A percentile compares a stretch with the other conserved stretches of the same genome.
Evolutionary conservation across 148 eudicot species (phyloP).

Genomic region (Silene latifolia): DNA sequence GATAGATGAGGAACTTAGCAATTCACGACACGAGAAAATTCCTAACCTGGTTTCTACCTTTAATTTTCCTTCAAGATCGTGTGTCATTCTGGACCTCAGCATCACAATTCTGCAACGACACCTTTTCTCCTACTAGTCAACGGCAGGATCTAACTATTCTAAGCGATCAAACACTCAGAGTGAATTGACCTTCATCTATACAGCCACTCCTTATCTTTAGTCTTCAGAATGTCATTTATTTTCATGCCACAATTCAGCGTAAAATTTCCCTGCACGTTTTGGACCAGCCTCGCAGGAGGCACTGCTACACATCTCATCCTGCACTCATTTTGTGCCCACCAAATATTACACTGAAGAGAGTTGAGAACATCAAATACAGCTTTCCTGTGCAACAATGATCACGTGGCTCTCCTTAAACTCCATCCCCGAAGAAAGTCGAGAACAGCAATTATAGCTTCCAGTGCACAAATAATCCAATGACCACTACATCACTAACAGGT

Average conservation of each 20-base stretch:
- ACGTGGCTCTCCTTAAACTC: neutral
- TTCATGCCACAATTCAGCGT: neutral
- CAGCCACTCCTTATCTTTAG: too few relatives aligned
- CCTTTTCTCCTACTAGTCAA: too few relatives aligned
- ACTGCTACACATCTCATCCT: neutral
- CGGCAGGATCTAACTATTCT: too few relatives aligned
- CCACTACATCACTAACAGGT: neutral
- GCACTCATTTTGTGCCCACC: neutral
- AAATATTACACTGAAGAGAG: neutral
- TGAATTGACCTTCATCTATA: too few relatives aligned
- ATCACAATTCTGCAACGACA: too few relatives aligned
- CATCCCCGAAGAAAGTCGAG: neutral
- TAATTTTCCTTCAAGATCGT: too few relatives aligned
- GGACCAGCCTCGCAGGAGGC: neutral
- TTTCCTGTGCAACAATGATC: neutral
- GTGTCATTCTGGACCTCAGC: too few relatives aligned
- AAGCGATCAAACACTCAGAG: too few relatives aligned
- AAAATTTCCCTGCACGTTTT: neutral
- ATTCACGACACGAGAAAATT: too few relatives aligned
- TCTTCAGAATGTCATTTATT: too few relatives aligned
- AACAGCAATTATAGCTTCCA: neutral
- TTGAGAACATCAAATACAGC: neutral
- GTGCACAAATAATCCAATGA: neutral
- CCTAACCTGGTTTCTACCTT: too few relatives aligned
- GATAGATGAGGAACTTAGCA: too few relatives aligned